phyloP scores from a whole-genome alignment of 2,329 filamentous ascomycete species.

The Parascedosporium putredinis region DNA sequence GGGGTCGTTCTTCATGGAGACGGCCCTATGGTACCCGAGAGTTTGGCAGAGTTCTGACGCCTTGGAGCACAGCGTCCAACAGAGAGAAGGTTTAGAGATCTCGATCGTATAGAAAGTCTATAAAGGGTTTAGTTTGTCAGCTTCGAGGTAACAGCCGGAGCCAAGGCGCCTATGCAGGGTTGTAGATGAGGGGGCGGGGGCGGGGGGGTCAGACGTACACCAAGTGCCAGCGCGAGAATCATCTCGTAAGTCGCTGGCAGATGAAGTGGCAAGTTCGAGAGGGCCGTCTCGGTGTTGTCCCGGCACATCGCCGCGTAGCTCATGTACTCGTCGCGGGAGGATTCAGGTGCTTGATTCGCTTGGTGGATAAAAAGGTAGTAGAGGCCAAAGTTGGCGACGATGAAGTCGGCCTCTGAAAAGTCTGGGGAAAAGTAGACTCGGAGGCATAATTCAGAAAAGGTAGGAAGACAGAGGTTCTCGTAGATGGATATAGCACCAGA shows the following conservation, averaged over 20 bases:
- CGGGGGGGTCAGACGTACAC: constrained; percentile 11
- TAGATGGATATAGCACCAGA: constrained; percentile 18
- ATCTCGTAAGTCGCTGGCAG: constrained; percentile 20
- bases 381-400: constrained; percentile 22
- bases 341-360: background rate
- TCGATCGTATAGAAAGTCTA: constrained; percentile 22
- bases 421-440: constrained; percentile 23
- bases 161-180: too few relatives aligned
- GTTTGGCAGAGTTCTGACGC: constrained; percentile 22
- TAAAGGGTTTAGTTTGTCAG: background rate
- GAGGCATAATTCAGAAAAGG: constrained; percentile 22
- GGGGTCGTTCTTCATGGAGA: constrained; percentile 30
- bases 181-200: too few relatives aligned
- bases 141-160: too few relatives aligned
- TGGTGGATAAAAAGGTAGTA: constrained; percentile 20
- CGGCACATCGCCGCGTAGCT: constrained; percentile 16
- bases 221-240: constrained; percentile 14
- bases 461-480: constrained; percentile 19
- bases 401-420: constrained; percentile 21
- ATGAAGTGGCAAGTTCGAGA: constrained; percentile 21
- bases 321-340: constrained; percentile 16
- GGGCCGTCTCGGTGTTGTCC: constrained; percentile 21
- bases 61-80: constrained; percentile 21
- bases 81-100: constrained; percentile 21
- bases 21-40: constrained; percentile 18